Base-by-base conservation (phyloP, 495 filamentous ascomycete genomes). In the Collariella sp. region DNA sequence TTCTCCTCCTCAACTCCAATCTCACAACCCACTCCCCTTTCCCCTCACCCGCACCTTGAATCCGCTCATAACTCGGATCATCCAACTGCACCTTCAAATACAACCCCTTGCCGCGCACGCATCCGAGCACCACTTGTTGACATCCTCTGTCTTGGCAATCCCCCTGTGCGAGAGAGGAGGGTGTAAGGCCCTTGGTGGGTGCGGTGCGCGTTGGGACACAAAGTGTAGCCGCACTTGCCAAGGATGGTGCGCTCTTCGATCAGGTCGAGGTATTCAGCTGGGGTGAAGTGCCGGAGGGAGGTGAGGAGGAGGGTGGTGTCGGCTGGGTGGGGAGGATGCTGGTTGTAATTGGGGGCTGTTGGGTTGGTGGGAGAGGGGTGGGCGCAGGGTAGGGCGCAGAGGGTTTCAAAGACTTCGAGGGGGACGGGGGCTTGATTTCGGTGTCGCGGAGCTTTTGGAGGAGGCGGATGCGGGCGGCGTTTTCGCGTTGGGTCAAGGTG, bases 71-170 rank as follows among this genome's bases (percentile, higher is more conserved):
- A 26, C 53, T 66, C 29, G 65, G 65, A 38, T 68, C 60, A 16
- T 68, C 82, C 23, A 98, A 77, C 71, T 98, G 93, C 36, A 91
- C 85, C 59, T 87, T 85, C 55, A 98, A 73, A 68, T 87, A 94
- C 58, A 95, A 71, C 16, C 89, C 35, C 85, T 76, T 58, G 82
- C 77, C 1, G 84, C 86, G 75, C 93, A 98, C 16, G 73, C 73
- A 41, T 86, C 79, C 1, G 83, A 86, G 65, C 93, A 98, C 88
- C 94, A 98, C 63, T 85, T 84, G 69, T 94, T 89, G 10, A 91
- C 60, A 60, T 84, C 79, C 49, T 81, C 79, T 9, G 73, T 77
- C 11, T 85, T 79, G 20, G 78, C 72, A 53, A 75, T 74, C 22
- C n/a, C 18, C 15, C 22, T 7, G 15, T 56, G 58, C 15, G 40